phyloP scores from a whole-genome alignment of 2,329 filamentous ascomycete species.

The Penicillium freii region DNA sequence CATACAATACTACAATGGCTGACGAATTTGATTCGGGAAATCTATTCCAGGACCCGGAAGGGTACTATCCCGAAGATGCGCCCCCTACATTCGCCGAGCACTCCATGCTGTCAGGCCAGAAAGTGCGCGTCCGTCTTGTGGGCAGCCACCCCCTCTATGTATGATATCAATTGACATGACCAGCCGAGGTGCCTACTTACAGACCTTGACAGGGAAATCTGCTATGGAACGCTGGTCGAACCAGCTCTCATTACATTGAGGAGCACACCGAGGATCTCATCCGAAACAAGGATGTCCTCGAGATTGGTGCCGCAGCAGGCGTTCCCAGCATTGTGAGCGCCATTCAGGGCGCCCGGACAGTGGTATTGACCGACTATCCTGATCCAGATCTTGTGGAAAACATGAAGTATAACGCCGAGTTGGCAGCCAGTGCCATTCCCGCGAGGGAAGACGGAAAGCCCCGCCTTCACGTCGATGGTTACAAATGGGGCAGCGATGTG shows the following conservation, averaged over 20 bases:
- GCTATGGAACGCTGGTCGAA: slow-evolving; percentile 85
- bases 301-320: slow-evolving; percentile 85
- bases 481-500: slow-evolving; percentile 75
- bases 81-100: slow-evolving; percentile 72
- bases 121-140: slow-evolving; percentile 71
- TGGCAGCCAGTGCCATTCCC: slow-evolving; percentile 49
- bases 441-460: slow-evolving; percentile 30
- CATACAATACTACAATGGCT: slow-evolving; percentile 21
- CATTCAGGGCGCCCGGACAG: slow-evolving; percentile 65
- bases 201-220: slow-evolving; percentile 63
- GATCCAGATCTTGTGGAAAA: slow-evolving; percentile 80
- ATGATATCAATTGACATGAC: slow-evolving; percentile 29
- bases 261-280: slow-evolving; percentile 60
- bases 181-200: not conserved
- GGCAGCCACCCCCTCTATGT: slow-evolving; percentile 85
- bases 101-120: slow-evolving; percentile 63
- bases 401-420: slow-evolving; percentile 70
- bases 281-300: slow-evolving; percentile 69
- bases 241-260: slow-evolving; percentile 76
- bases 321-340: slow-evolving; percentile 78
- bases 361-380: slow-evolving; percentile 83
- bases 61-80: slow-evolving; percentile 75
- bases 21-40: slow-evolving; percentile 42
- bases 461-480: slow-evolving; percentile 64
- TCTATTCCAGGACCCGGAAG: slow-evolving; percentile 78